A percentile compares a stretch with the other conserved stretches of the same genome.
These are phyloP conservation scores for Aegilops sharonensis DNA, from an alignment of 176 grass and related monocot species.

Conservation along the genomic window DNA sequence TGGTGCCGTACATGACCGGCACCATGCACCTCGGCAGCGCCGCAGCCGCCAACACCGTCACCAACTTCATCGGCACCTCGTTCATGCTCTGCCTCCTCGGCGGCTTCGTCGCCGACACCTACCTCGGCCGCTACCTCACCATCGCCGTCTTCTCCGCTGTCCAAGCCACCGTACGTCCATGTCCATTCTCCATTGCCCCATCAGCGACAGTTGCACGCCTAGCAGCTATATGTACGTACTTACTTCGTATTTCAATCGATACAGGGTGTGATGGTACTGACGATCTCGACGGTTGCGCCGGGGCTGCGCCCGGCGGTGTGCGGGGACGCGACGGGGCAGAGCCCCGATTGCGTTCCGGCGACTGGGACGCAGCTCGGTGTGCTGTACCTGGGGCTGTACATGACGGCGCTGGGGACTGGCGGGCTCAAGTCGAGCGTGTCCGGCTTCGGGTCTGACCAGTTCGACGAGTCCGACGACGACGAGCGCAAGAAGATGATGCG, in stretches of 20 bases:
- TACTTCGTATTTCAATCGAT: background rate
- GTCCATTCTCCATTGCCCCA: background rate
- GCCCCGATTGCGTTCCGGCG: slow-evolving; percentile 50
- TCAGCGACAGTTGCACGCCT: background rate
- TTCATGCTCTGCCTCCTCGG: slow-evolving; percentile 97
- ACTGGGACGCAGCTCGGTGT: slow-evolving; percentile 64
- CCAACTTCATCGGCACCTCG: slow-evolving; percentile 90
- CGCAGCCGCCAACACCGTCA: slow-evolving; percentile 79
- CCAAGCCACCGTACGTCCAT: slow-evolving; percentile 41
- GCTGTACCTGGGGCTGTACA: slow-evolving; percentile 82
- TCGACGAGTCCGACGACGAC: slow-evolving; percentile 66
- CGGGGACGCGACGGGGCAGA: slow-evolving; percentile 18
- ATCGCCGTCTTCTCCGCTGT: slow-evolving; percentile 88
- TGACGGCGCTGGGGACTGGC: slow-evolving; percentile 86
- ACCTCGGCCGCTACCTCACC: slow-evolving; percentile 93
- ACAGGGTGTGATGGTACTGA: slow-evolving; percentile 80
- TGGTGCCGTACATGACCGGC: slow-evolving; percentile 85
- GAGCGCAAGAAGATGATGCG: slow-evolving; percentile 74
- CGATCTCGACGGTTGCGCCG: slow-evolving; percentile 65
- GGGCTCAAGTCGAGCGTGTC: slow-evolving; percentile 97
- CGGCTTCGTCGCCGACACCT: slow-evolving; percentile 91
- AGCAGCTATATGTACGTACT: background rate
- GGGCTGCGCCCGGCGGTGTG: slow-evolving; percentile 60
- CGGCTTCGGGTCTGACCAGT: slow-evolving; percentile 90
- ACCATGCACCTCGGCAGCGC: slow-evolving; percentile 97